Evolutionary conservation across 2,329 filamentous ascomycete genomes (phyloP), one percentile per base, ranked within the genome.

Genomic region (Blastomyces emzantsi): DNA sequence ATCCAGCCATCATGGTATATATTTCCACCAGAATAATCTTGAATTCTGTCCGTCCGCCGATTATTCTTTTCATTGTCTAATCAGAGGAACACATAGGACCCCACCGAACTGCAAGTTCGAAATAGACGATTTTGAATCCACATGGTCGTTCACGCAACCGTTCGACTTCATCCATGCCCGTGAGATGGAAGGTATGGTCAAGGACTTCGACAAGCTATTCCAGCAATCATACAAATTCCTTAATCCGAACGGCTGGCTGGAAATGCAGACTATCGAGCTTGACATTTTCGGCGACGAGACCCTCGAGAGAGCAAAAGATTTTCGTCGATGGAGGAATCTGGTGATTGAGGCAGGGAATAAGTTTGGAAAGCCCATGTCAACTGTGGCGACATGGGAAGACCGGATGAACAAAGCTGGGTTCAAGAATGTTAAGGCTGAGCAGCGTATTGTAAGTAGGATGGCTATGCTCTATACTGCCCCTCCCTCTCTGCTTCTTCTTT

Each of bases 331-430:
- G 61, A n/a, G 33, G n/a, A 13, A 62, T 9, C 49, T 47, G 30
- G 3, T 57, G 22, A 28, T 47, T 17, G 61, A 62, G 28, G 59
- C 59, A 28, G 17, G 43, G 9, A 33, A 45, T 15, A 70, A 68
- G 59, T 75, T 74, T 43, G 73, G 75, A 36, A 74, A 76, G 51
- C 66, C 66, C 6, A 69, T 76, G 69, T 56, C 70, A 75, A 33
- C 33, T 36, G 74, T 73, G 30, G 66, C 74, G 28, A 68, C 74
- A 8, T 74, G 78, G 43, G 73, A 75, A 65, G 71, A 75, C 51
- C 76, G 78, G 63, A 75, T 85, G 67, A 72, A 73, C 2, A 79
- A 81, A 17, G 81, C 79, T 0, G 84, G 84, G 0, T 86, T 86
- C 65, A 73, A 77, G 55, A 78, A 84, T 61, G 78, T 86, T 0